phyloP scores from a whole-genome alignment of 768 basidiomycete genomes.

The Phylloporus sp. region DNA sequence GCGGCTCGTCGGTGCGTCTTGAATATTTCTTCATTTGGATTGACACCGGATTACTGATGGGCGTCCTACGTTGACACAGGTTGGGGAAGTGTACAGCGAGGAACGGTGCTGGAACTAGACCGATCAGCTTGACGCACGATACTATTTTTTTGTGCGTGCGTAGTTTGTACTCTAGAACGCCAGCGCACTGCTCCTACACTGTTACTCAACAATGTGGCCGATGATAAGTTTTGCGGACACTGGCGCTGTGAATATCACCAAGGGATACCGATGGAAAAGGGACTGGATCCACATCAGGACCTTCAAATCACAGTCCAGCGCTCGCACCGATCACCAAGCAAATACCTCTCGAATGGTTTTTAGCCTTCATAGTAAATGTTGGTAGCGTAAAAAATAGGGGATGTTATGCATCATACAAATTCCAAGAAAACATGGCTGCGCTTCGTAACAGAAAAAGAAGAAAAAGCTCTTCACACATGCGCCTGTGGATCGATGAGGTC shows the following conservation, averaged over 20 bases:
- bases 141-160: not conserved
- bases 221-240: no score
- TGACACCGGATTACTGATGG: constrained; percentile 3
- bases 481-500: constrained; percentile 51
- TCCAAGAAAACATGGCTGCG: not conserved
- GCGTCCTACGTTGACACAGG: constrained; percentile 29
- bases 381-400: not conserved
- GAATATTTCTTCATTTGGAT: not conserved
- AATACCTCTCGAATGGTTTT: no score
- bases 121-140: constrained; percentile 28
- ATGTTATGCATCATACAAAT: not conserved
- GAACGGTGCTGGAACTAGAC: constrained; percentile 78
- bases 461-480: not conserved
- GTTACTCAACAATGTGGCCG: no score
- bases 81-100: constrained; percentile 81
- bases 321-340: no score
- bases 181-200: not conserved
- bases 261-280: no score
- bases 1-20: constrained; percentile 78
- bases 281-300: no score
- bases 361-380: no score
- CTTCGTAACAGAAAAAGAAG: not conserved
- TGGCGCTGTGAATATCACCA: no score
- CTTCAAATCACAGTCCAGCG: no score
- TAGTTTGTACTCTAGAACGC: no score